Evolutionary conservation across 208 protist genomes (phyloP).

Genomic region (Kentomonas sorsogonicus): DNA sequence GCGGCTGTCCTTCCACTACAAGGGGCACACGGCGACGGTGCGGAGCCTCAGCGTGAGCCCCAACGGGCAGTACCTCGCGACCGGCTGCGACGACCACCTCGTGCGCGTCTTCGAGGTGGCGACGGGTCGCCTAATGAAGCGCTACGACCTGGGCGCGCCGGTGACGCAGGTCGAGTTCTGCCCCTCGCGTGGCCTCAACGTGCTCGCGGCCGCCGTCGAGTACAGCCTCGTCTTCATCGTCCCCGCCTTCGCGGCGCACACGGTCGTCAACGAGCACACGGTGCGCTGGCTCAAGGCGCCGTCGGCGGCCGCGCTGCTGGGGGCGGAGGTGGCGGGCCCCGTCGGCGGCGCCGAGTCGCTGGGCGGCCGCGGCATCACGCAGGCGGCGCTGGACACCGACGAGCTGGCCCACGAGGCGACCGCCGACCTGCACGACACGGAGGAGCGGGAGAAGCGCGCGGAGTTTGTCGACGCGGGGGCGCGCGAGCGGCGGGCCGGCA

Average conservation of each 20-base stretch:
- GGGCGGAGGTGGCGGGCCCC: constrained; percentile 12
- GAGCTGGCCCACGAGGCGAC: constrained; percentile 65
- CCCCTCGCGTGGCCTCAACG: constrained; percentile 83
- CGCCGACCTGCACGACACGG: constrained; percentile 76
- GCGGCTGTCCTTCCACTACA: constrained; percentile 92
- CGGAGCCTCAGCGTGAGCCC: constrained; percentile 93
- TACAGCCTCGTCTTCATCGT: constrained; percentile 89
- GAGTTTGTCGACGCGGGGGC: constrained; percentile 81
- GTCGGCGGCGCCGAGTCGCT: constrained; percentile 48
- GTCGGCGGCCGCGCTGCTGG: constrained; percentile 41
- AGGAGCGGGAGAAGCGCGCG: constrained; percentile 84
- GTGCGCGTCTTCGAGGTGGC: constrained; percentile 97
- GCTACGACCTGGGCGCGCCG: constrained; percentile 84
- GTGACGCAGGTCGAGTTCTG: constrained; percentile 94
- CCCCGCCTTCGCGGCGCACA: constrained; percentile 73
- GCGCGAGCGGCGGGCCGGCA: constrained; percentile 69
- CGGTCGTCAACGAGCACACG: constrained; percentile 82
- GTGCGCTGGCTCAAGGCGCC: constrained; percentile 80
- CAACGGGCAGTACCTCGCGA: constrained; percentile 96
- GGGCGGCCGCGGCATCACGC: constrained; percentile 71
- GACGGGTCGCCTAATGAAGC: constrained; percentile 95
- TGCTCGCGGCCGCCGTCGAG: constrained; percentile 88
- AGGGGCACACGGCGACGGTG: constrained; percentile 94
- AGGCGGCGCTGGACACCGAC: constrained; percentile 75
- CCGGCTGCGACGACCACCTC: constrained; percentile 95